Conservation (phyloP, 352 stramenopile genomes). For the Phytophthora aleatoria region DNA sequence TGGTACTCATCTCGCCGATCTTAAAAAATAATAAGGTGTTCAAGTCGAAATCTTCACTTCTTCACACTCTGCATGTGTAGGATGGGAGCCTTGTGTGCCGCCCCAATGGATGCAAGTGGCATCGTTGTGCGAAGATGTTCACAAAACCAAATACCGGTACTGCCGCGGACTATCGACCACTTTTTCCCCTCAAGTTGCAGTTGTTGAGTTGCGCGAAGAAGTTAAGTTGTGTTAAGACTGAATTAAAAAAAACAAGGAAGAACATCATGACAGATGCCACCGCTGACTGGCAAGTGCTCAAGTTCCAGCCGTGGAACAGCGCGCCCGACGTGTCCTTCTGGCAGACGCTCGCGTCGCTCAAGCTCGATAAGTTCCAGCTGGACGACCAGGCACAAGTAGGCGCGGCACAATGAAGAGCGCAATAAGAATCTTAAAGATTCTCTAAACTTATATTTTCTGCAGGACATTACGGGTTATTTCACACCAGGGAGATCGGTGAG, state of each 20-base stretch:
- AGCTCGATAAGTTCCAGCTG: slow-evolving; percentile 85
- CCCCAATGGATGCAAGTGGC: no score
- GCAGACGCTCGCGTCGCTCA: slow-evolving; percentile 76
- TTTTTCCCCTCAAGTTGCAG: no score
- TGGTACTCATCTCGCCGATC: no score
- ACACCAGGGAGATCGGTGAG: slow-evolving; percentile 54
- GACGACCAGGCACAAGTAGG: slow-evolving; percentile 67
- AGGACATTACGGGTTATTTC: slow-evolving; percentile 74
- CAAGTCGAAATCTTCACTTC: no score
- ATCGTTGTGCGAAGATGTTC: no score
- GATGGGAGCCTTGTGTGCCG: no score
- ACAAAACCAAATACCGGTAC: no score
- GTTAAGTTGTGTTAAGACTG: neutral
- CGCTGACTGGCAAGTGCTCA: slow-evolving; percentile 51
- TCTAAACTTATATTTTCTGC: slow-evolving; percentile 2
- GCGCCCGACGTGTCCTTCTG: slow-evolving; percentile 84
- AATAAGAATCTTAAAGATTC: slow-evolving; percentile 2
- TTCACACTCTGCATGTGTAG: no score
- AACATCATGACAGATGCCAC: slow-evolving; percentile 1
- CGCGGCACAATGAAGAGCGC: neutral
- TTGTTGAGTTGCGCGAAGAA: no score
- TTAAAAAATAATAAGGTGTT: no score
- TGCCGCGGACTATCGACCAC: no score
- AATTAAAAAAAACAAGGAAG: no score
- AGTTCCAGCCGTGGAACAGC: slow-evolving; percentile 86